Conservation (phyloP, 2,329 filamentous ascomycete species). For the Cercospora sp. region DNA sequence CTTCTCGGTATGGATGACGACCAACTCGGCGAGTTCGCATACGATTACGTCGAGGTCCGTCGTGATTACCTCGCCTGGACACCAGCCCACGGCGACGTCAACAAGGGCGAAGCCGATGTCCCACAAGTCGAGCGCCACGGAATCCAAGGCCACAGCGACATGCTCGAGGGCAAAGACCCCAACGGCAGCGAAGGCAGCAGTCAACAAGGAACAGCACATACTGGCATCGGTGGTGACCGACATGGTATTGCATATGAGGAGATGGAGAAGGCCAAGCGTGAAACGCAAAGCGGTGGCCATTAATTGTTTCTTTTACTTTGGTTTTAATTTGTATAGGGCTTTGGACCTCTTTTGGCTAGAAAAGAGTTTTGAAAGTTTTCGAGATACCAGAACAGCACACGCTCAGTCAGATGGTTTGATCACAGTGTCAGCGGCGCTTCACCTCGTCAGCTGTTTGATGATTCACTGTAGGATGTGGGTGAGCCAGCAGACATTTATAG, state of each 20-base stretch:
- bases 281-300: constrained; percentile 22
- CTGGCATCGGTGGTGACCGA: constrained; percentile 53
- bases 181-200: constrained; percentile 45
- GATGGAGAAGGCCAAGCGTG: constrained; percentile 33
- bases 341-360: neutral
- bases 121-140: constrained; percentile 67
- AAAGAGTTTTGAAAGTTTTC: constrained; percentile 10
- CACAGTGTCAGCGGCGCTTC: neutral
- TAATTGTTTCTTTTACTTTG: constrained; percentile 4
- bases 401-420: constrained; percentile 2
- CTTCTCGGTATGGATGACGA: constrained; percentile 87
- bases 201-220: constrained; percentile 45
- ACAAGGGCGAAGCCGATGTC: constrained; percentile 58
- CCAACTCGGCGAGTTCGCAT: constrained; percentile 85
- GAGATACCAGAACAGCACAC: constrained; percentile 18
- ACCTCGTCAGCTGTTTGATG: neutral
- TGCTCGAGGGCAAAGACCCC: constrained; percentile 59
- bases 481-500: neutral
- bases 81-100: constrained; percentile 67
- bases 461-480: neutral
- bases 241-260: constrained; percentile 55
- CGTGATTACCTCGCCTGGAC: constrained; percentile 88
- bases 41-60: constrained; percentile 87
- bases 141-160: constrained; percentile 61
- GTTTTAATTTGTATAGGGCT: neutral